Base-by-base conservation (phyloP, 345 rosid genomes). In the Cardiospermum halicacabum region DNA sequence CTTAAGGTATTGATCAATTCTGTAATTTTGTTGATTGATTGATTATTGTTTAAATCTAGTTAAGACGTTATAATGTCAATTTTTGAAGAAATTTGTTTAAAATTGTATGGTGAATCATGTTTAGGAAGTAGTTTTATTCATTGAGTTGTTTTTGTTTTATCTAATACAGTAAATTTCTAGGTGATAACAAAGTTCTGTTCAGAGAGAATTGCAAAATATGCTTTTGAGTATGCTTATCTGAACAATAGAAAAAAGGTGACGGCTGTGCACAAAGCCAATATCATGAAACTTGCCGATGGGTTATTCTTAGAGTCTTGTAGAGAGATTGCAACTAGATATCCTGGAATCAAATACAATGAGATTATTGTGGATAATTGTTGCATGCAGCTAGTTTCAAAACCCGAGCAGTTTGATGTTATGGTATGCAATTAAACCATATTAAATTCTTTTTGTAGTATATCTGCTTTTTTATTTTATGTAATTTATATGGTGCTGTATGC, bases 211-310 rank as follows among this genome's bases (percentile, higher is more conserved):
- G 99, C 99, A 0, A 84, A 89, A 47, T 94, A 94, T 64, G 99
- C 99, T 0, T 94, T 94, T 45, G 96, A 94, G 86, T 91, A 89
- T 88, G 98, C 98, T 1, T 89, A 92, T 69, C 66, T 91, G 64
- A 91, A 94, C 84, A 91, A 89, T 62, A 77, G 97, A 70, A 91
- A 91, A 87, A 85, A 81, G 74, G 96, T 91, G 76, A 89, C 89
- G 21, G 97, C 99, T 32, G 96, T 94, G 56, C 99, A 94, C 69
- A 94, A 94, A 74, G 99, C 99, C 47, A 94, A 92, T 69, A 92
- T 92, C 54, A 92, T 92, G 98, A 89, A 92, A 84, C 90, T 89
- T 7, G 96, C 97, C 26, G 99, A 94, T 83, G 99, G 99, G n/a
- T 77, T 91, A 62, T 94, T 94, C 81, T 76, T 94, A n/a, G 97